Conservation (phyloP, 371 early-diverging fungal species). For the Mortierella sp. region DNA sequence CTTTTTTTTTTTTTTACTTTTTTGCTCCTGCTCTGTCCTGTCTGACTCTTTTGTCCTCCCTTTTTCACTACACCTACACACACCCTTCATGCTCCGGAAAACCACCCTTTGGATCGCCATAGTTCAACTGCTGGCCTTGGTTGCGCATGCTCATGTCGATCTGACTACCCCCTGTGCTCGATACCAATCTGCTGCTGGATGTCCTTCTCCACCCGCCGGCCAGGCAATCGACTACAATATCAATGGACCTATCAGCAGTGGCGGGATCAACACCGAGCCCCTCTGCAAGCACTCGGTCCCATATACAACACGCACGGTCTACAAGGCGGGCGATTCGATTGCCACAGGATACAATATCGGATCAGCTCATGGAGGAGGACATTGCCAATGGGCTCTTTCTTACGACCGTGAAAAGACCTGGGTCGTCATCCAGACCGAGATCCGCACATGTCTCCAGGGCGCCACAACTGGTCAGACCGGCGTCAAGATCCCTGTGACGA, state of each 20-base stretch:
- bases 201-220: slow-evolving; percentile 15
- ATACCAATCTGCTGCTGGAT: background rate
- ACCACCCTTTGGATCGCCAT: background rate
- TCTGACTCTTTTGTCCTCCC: background rate
- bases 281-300: slow-evolving; percentile 19
- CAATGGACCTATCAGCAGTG: slow-evolving; percentile 9
- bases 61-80: background rate
- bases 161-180: background rate
- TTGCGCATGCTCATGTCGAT: background rate
- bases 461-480: background rate
- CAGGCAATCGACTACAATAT: slow-evolving; percentile 9
- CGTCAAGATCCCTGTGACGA: slow-evolving; percentile 52
- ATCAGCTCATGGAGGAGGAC: slow-evolving; percentile 68
- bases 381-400: slow-evolving; percentile 77
- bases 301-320: slow-evolving; percentile 4
- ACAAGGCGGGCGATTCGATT: slow-evolving; percentile 47
- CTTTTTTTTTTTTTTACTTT: background rate
- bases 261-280: background rate
- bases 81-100: background rate
- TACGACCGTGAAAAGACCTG: slow-evolving; percentile 72
- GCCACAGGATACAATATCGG: slow-evolving; percentile 30
- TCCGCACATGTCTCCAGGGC: slow-evolving; percentile 60
- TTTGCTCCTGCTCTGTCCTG: background rate
- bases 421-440: slow-evolving; percentile 67
- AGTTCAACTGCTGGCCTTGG: background rate